These are phyloP conservation scores for Paradendryphiella salina DNA, from an alignment of 2,329 filamentous ascomycete genomes.

Conservation along the genomic window DNA sequence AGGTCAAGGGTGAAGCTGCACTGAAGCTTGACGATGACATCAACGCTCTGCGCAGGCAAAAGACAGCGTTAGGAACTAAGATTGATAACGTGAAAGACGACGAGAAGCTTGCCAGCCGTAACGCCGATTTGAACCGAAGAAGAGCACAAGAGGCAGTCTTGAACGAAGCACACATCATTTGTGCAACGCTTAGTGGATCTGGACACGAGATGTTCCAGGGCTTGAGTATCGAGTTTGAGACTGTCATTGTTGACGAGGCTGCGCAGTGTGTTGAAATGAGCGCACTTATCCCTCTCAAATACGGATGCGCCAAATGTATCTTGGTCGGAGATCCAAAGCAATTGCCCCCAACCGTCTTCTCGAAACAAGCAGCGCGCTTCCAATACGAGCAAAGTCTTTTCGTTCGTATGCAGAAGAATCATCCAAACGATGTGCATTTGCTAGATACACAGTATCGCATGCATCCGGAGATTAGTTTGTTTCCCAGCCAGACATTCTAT, in stretches of 20 bases:
- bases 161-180: conserved; percentile 87
- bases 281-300: conserved; percentile 94
- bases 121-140: conserved; percentile 82
- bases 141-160: conserved; percentile 89
- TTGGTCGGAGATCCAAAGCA: conserved; percentile 98
- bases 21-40: conserved; percentile 73
- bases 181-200: conserved; percentile 90
- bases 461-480: conserved; percentile 94
- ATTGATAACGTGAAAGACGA: conserved; percentile 89
- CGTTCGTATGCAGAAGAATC: conserved; percentile 95
- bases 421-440: conserved; percentile 84
- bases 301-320: conserved; percentile 94
- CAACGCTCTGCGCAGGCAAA: conserved; percentile 74
- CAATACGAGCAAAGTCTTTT: conserved; percentile 98
- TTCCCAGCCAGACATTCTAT: conserved; percentile 91
- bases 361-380: conserved; percentile 86
- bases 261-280: conserved; percentile 98
- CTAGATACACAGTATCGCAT: conserved; percentile 99
- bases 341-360: conserved; percentile 91
- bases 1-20: conserved; percentile 64
- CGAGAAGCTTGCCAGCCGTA: conserved; percentile 77
- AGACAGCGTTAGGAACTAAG: conserved; percentile 73
- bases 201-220: conserved; percentile 98
- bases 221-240: conserved; percentile 94
- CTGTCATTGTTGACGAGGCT: conserved; percentile 96